phyloP scores from a whole-genome alignment of 23 red algal genomes.

The Gracilaria gracilis region DNA sequence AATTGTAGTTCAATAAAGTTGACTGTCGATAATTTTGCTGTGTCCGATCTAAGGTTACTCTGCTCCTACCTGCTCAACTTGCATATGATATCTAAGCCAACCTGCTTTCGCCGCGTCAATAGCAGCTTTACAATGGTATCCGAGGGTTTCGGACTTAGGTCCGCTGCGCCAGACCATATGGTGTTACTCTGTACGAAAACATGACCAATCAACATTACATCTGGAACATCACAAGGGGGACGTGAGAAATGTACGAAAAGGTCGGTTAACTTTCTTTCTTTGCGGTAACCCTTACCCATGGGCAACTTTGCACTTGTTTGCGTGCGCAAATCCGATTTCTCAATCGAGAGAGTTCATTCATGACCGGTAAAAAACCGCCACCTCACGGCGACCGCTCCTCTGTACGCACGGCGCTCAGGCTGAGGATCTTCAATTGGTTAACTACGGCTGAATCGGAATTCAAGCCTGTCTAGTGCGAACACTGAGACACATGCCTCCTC shows the following conservation, averaged over 20 bases:
- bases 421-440: slow-evolving; percentile 30
- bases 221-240: not conserved
- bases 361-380: not conserved
- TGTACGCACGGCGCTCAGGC: slow-evolving; percentile 19
- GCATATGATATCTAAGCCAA: not conserved
- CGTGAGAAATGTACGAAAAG: not conserved
- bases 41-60: not conserved
- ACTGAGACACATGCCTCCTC: not conserved
- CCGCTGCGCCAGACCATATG: too few relatives aligned
- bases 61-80: not conserved
- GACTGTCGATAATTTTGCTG: not conserved
- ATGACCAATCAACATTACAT: not conserved
- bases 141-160: too few relatives aligned
- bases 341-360: not conserved
- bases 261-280: not conserved
- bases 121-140: too few relatives aligned
- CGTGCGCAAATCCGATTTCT: not conserved
- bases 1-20: not conserved
- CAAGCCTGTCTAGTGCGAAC: not conserved
- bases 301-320: too few relatives aligned
- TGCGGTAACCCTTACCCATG: not conserved
- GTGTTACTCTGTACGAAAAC: not conserved
- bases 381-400: slow-evolving; percentile 20
- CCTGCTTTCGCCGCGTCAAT: not conserved
- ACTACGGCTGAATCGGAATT: slow-evolving; percentile 5